Evolutionary conservation across 2,329 filamentous ascomycete genomes (phyloP), one percentile per base, ranked within the genome.

Genomic region (Monosporascus sp.): DNA sequence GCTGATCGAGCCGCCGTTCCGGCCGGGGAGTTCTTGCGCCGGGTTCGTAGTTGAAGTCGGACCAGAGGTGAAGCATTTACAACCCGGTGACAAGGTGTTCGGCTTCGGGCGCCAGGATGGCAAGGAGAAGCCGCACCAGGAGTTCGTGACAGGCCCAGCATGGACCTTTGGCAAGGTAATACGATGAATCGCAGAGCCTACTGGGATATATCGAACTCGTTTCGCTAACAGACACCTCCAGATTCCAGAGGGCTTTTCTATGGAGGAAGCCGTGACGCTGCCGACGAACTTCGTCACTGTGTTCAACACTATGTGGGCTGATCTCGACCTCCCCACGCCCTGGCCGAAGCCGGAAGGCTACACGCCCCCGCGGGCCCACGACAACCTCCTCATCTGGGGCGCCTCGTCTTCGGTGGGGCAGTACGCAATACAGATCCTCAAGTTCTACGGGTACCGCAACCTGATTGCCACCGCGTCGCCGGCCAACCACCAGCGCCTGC

Each of bases 211-310:
- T 37, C 48, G 49, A 37, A 6, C 46, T 16, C n/a, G 50, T 37
- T 26, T 49, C 31, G 14, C 9, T 3, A 47, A 14, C 52, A 59
- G 22, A 56, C 24, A 4, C 20, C 8, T 6, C 24, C 7, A 65
- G 60, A 52, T 65, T 37, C 63, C 66, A 2, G 58, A 60, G 2
- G 56, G 53, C n/a, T 56, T 62, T 48, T 61, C 60, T 6, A 41
- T 63, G 20, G 59, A 65, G 48, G 50, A 63, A 26, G 62, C 60
- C 19, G 59, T 63, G 9, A 82, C 81, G 0, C 64, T 85, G 2
- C 76, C 80, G 0, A 78, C 79, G 48, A 86, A 84, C 58, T 66
- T 83, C 27, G 76, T 86, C 31, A 85, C 82, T 0, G 80, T 78
- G 11, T 80, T 85, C 63, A 80, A 86, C 61, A 70, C 79, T 5